These are phyloP conservation scores for Cymbopogon citratus DNA, from an alignment of 176 grass and related monocot genomes.

Conservation along the genomic window DNA sequence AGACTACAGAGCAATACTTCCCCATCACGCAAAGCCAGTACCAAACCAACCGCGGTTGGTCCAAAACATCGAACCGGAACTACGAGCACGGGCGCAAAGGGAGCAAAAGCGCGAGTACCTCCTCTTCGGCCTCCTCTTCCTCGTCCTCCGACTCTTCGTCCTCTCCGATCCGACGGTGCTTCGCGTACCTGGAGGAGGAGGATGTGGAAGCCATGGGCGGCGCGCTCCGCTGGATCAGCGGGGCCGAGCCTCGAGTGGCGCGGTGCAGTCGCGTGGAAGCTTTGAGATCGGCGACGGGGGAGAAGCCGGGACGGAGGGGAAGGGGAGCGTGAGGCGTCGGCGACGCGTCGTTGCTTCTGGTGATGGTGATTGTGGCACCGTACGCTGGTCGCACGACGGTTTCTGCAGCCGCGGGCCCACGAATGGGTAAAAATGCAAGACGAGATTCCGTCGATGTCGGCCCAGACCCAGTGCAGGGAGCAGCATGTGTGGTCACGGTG, in stretches of 20 bases:
- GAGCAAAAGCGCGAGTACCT: slow-evolving; percentile 32
- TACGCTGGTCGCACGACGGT: neutral
- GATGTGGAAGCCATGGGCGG: slow-evolving; percentile 44
- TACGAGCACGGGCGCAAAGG: neutral
- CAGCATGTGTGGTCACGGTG: neutral
- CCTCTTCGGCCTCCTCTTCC: slow-evolving; percentile 45
- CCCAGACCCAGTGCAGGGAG: neutral
- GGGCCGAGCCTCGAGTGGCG: neutral
- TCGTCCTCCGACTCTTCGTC: slow-evolving; percentile 39
- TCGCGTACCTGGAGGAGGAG: slow-evolving; percentile 47
- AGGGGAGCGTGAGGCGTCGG: slow-evolving; percentile 14
- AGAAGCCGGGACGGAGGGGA: neutral
- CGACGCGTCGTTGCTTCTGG: slow-evolving; percentile 29
- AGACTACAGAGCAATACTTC: neutral
- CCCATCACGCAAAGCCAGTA: neutral
- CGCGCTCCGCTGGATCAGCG: neutral
- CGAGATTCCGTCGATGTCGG: neutral
- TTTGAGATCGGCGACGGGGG: slow-evolving; percentile 40
- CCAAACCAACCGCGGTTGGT: neutral
- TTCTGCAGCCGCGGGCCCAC: neutral
- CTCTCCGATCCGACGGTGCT: slow-evolving; percentile 56
- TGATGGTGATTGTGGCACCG: neutral
- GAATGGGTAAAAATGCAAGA: neutral
- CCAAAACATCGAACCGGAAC: neutral
- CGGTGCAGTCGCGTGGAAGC: neutral